phyloP scores from a whole-genome alignment of 495 filamentous ascomycete genomes.

The Lepraria neglecta region DNA sequence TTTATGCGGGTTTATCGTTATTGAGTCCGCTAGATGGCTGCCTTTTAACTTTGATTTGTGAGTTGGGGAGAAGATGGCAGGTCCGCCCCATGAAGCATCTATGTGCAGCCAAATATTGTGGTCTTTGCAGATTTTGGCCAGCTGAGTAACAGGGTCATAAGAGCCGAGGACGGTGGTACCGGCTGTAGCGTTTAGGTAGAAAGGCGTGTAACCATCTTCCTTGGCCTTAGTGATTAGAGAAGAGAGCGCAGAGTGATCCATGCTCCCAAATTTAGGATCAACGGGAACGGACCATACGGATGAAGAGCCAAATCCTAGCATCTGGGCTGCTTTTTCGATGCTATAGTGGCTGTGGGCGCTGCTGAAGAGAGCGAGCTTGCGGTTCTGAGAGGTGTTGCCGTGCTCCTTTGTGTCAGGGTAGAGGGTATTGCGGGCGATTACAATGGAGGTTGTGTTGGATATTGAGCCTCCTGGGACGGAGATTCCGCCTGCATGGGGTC shows the following conservation, averaged over 20 bases:
- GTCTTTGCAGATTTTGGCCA: slow-evolving; percentile 63
- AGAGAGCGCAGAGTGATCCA: slow-evolving; percentile 61
- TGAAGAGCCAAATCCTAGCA: slow-evolving; percentile 71
- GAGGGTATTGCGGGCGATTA: slow-evolving; percentile 82
- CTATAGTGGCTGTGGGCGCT: slow-evolving; percentile 86
- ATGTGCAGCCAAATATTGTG: slow-evolving; percentile 83
- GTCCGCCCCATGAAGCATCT: slow-evolving; percentile 86
- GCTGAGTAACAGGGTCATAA: slow-evolving; percentile 71
- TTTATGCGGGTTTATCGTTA: slow-evolving; percentile 91
- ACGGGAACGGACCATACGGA: slow-evolving; percentile 70
- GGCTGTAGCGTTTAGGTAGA: slow-evolving; percentile 93
- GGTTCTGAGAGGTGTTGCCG: slow-evolving; percentile 50
- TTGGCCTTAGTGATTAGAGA: slow-evolving; percentile 52
- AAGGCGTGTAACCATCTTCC: slow-evolving; percentile 63
- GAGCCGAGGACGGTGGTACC: slow-evolving; percentile 90
- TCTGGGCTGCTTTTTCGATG: slow-evolving; percentile 86
- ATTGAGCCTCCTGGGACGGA: slow-evolving; percentile 81
- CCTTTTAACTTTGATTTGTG: slow-evolving; percentile 63
- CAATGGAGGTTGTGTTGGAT: slow-evolving; percentile 79
- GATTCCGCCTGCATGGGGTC: slow-evolving; percentile 72
- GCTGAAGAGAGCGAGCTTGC: slow-evolving; percentile 76
- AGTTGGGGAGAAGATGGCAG: slow-evolving; percentile 65
- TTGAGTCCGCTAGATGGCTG: slow-evolving; percentile 63
- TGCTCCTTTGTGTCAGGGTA: slow-evolving; percentile 66
- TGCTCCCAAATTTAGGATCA: slow-evolving; percentile 58